A percentile compares a stretch with the other conserved stretches of the same genome.
Evolutionary conservation across 495 filamentous ascomycete genomes (phyloP).

Genomic region (Neurospora sp.): DNA sequence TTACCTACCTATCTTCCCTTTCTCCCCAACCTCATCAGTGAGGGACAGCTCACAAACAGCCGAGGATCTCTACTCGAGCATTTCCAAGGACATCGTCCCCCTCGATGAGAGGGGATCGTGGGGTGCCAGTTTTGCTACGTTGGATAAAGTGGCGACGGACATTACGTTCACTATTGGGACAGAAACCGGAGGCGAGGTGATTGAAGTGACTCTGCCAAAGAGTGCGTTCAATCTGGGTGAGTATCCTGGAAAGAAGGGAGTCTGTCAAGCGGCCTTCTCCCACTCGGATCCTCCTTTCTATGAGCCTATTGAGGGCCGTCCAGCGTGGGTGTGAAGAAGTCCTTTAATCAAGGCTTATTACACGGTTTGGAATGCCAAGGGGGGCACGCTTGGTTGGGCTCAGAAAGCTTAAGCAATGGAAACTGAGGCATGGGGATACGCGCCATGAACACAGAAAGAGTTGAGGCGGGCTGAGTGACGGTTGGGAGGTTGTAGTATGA

Average conservation of each 20-base stretch:
- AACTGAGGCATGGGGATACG: background rate
- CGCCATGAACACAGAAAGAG: background rate
- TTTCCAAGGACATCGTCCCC: conserved; percentile 12
- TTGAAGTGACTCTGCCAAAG: conserved; percentile 11
- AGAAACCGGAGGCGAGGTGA: background rate
- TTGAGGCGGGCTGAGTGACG: background rate
- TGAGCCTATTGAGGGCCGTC: conserved; percentile 9
- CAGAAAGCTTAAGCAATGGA: background rate
- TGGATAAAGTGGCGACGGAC: conserved; percentile 7
- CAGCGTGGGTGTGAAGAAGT: conserved; percentile 16
- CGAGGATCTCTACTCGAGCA: conserved; percentile 10
- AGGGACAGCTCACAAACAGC: too few relatives aligned
- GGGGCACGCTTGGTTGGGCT: background rate
- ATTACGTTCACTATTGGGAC: conserved; percentile 13
- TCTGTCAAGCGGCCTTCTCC: conserved; percentile 15
- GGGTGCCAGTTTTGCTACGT: conserved; percentile 13
- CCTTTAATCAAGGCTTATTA: conserved; percentile 16
- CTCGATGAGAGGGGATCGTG: conserved; percentile 14
- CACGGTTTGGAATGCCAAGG: conserved; percentile 16
- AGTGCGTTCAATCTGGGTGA: conserved; percentile 15
- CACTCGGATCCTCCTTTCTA: conserved; percentile 1
- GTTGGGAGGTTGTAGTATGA: background rate
- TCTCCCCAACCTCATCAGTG: too few relatives aligned
- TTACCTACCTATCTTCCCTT: too few relatives aligned
- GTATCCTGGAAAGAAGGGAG: conserved; percentile 12